These are phyloP conservation scores for Saitozyma sp. DNA, from an alignment of 768 basidiomycete genomes.

Conservation along the genomic window DNA sequence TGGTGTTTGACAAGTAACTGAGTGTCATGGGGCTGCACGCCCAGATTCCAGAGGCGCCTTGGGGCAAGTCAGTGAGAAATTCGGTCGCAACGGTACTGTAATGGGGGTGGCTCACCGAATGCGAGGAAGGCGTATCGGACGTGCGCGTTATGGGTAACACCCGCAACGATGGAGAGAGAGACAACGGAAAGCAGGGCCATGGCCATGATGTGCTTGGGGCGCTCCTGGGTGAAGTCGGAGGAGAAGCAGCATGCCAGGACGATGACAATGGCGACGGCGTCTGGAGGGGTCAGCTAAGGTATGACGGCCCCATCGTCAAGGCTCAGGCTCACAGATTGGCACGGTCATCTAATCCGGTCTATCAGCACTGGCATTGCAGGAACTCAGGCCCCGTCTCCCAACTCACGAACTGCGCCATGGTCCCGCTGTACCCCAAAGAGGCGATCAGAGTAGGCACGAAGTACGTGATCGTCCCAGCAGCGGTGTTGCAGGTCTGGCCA, in stretches of 20 bases:
- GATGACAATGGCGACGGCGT: slow-evolving; percentile 10
- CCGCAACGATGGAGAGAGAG: slow-evolving; percentile 40
- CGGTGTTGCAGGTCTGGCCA: slow-evolving; percentile 16
- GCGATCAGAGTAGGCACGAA: slow-evolving; percentile 28
- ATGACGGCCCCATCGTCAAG: too few species aligned
- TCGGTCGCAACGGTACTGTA: not conserved
- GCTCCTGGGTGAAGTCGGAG: slow-evolving; percentile 42
- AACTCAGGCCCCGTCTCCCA: not conserved
- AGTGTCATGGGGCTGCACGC: slow-evolving; percentile 28
- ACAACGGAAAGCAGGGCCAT: slow-evolving; percentile 22
- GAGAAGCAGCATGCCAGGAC: slow-evolving; percentile 32
- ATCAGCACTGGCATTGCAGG: not conserved
- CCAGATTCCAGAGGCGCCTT: slow-evolving; percentile 36
- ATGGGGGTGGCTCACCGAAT: slow-evolving; percentile 18
- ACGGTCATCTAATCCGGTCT: slow-evolving; percentile 11
- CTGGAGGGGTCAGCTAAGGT: not conserved
- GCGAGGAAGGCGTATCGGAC: slow-evolving; percentile 45
- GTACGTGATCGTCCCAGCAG: slow-evolving; percentile 34
- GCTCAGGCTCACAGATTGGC: not conserved
- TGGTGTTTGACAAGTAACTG: slow-evolving; percentile 38
- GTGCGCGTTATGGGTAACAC: slow-evolving; percentile 15
- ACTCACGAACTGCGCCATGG: slow-evolving; percentile 30
- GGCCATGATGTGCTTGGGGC: slow-evolving; percentile 31
- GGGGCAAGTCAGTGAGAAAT: too few species aligned
- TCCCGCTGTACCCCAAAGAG: slow-evolving; percentile 25